Percentiles rank a stretch among this genome's conserved stretches.
phyloP scores from a whole-genome alignment of 495 filamentous ascomycete genomes.

The Cenococcum geophilum region DNA sequence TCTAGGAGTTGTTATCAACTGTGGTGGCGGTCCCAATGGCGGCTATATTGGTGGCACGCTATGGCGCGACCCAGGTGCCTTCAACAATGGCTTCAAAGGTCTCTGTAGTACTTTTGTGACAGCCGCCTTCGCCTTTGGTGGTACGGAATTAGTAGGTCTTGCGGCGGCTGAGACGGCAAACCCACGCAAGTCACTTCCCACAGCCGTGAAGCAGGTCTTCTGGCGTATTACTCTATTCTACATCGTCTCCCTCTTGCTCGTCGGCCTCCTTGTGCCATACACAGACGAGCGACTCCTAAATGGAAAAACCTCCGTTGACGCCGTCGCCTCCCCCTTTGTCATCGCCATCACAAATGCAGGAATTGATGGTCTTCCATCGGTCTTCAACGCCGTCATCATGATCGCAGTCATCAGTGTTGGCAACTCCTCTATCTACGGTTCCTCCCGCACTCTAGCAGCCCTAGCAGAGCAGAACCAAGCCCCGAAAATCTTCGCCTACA shows the following conservation, averaged over 20 bases:
- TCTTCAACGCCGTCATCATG: slow-evolving; percentile 41
- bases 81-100: slow-evolving; percentile 89
- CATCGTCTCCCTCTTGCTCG: slow-evolving; percentile 35
- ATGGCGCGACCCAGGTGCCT: slow-evolving; percentile 83
- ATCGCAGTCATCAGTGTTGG: slow-evolving; percentile 40
- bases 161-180: slow-evolving; percentile 84
- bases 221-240: slow-evolving; percentile 77
- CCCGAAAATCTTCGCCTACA: slow-evolving; percentile 38
- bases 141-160: slow-evolving; percentile 89
- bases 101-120: slow-evolving; percentile 91
- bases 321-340: slow-evolving; percentile 37
- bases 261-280: slow-evolving; percentile 38
- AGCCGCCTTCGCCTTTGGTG: slow-evolving; percentile 85
- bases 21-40: slow-evolving; percentile 64
- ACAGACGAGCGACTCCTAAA: slow-evolving; percentile 30
- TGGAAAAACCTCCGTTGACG: slow-evolving; percentile 16
- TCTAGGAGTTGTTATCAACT: slow-evolving; percentile 37
- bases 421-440: slow-evolving; percentile 38
- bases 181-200: slow-evolving; percentile 78
- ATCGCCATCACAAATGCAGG: slow-evolving; percentile 38
- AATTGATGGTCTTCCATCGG: slow-evolving; percentile 35
- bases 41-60: slow-evolving; percentile 78
- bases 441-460: slow-evolving; percentile 38
- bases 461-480: slow-evolving; percentile 39
- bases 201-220: slow-evolving; percentile 88